A percentile compares a stretch with the other conserved stretches of the same genome.
These are phyloP conservation scores for Fusarium solani-melongenae DNA, from an alignment of 2,329 filamentous ascomycete genomes.

Conservation along the genomic window DNA sequence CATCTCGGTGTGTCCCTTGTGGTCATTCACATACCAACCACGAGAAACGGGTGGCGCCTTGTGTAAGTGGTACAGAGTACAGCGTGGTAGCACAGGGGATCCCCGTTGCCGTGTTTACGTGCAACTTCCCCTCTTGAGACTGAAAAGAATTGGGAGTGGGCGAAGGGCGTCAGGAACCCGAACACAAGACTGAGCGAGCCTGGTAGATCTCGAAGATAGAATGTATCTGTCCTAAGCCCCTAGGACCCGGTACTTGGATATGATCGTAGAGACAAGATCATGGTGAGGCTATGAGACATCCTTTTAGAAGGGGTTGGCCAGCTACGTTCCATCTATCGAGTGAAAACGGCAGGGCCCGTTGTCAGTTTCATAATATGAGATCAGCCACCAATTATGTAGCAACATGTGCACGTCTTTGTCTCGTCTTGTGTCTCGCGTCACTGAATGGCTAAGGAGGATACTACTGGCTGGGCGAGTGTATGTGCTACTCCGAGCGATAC, in stretches of 20 bases:
- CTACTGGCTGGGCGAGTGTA: no score
- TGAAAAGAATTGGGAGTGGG: not conserved
- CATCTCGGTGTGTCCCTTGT: not conserved
- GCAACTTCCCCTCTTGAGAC: not conserved
- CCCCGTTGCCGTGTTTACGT: not conserved
- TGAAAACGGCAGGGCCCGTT: not conserved
- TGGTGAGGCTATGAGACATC: not conserved
- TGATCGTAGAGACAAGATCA: not conserved
- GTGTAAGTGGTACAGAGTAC: not conserved
- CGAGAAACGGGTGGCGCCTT: not conserved
- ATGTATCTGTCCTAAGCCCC: not conserved
- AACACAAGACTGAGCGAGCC: not conserved
- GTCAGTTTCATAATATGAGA: not conserved
- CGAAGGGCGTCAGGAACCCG: not conserved
- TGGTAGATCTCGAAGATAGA: not conserved
- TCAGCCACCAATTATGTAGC: not conserved
- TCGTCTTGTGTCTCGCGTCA: not conserved
- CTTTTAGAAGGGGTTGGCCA: not conserved
- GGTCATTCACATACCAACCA: not conserved
- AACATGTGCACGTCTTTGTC: not conserved
- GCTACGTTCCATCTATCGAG: not conserved
- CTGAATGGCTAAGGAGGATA: not conserved
- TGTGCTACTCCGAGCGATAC: not conserved
- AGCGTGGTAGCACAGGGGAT: not conserved
- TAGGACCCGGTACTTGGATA: not conserved